These are phyloP conservation scores for Tricholoma sp. DNA, from an alignment of 768 basidiomycete genomes.

Conservation along the genomic window DNA sequence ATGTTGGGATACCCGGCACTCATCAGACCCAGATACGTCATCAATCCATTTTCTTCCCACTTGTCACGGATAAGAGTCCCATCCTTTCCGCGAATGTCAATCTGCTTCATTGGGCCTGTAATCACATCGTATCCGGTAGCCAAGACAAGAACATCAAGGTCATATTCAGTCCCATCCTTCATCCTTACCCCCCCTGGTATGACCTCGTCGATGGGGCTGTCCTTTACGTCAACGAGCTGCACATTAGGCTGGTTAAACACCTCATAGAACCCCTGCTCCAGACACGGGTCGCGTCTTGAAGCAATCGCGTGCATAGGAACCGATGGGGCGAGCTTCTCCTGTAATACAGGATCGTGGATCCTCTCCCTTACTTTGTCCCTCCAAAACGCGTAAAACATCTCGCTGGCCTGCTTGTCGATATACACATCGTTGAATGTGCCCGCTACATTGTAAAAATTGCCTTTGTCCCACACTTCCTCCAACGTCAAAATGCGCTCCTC, in stretches of 20 bases:
- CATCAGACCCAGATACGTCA: constrained; percentile 14
- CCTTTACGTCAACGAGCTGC: constrained; percentile 10
- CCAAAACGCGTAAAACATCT: constrained; percentile 13
- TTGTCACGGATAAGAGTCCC: constrained; percentile 11
- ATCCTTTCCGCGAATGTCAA: constrained; percentile 13
- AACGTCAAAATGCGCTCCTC: constrained; percentile 11
- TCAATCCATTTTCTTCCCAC: constrained; percentile 8
- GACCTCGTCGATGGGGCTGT: constrained; percentile 10
- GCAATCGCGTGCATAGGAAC: constrained; percentile 6
- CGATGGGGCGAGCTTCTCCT: constrained; percentile 11
- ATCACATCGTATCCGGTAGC: constrained; percentile 15
- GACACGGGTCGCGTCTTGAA: constrained; percentile 4
- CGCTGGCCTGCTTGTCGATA: constrained; percentile 2
- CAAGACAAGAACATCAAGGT: constrained; percentile 12
- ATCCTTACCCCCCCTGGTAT: constrained; percentile 11
- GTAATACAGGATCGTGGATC: constrained; percentile 4
- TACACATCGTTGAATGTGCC: constrained; percentile 6
- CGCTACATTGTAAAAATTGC: constrained; percentile 6
- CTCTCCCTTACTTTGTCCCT: constrained; percentile 8
- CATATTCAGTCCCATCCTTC: constrained; percentile 6
- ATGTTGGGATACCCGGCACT: constrained; percentile 11
- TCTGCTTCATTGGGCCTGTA: constrained; percentile 9
- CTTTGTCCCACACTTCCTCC: constrained; percentile 9
- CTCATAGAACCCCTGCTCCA: constrained; percentile 10
- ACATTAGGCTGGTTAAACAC: constrained; percentile 12